phyloP scores from a whole-genome alignment of 2,329 filamentous ascomycete genomes.

The Cercospora sp. region DNA sequence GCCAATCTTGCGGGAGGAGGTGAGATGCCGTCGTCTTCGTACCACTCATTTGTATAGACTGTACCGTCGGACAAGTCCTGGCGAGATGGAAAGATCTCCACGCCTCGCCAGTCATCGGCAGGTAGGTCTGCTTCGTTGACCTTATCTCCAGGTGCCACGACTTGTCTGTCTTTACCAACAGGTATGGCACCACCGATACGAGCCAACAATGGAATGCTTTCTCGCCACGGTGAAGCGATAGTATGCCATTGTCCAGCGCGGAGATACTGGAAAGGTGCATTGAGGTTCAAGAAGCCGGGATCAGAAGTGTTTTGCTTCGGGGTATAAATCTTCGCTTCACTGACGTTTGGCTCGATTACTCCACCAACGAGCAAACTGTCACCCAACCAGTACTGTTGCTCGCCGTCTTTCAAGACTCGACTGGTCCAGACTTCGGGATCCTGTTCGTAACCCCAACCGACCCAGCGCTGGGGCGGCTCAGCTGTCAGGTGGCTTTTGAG shows the following conservation, averaged over 20 bases:
- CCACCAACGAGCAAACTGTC: constrained; percentile 66
- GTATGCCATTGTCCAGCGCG: constrained; percentile 56
- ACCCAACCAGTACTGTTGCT: constrained; percentile 73
- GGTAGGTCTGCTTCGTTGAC: constrained; percentile 49
- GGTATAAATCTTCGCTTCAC: constrained; percentile 61
- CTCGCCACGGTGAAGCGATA: constrained; percentile 54
- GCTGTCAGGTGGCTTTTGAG: constrained; percentile 64
- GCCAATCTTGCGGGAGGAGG: constrained; percentile 44
- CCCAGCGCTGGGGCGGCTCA: constrained; percentile 68
- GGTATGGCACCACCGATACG: constrained; percentile 57
- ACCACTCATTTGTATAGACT: constrained; percentile 51
- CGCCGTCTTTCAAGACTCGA: constrained; percentile 59
- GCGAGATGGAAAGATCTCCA: constrained; percentile 59
- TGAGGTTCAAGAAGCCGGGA: constrained; percentile 64
- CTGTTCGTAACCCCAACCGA: constrained; percentile 69
- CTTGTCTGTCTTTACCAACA: constrained; percentile 54
- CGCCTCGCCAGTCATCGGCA: constrained; percentile 57
- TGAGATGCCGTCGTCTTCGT: constrained; percentile 60
- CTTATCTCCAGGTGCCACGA: constrained; percentile 54
- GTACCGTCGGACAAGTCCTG: constrained; percentile 41
- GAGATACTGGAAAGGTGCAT: constrained; percentile 61
- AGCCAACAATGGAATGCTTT: constrained; percentile 58
- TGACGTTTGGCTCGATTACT: constrained; percentile 63
- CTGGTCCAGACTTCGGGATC: constrained; percentile 66
- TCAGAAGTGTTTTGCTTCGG: constrained; percentile 49